Evolutionary conservation across 2,329 filamentous ascomycete genomes (phyloP), one percentile per base, ranked within the genome.

Genomic region (Colletotrichum neosansevieriae): DNA sequence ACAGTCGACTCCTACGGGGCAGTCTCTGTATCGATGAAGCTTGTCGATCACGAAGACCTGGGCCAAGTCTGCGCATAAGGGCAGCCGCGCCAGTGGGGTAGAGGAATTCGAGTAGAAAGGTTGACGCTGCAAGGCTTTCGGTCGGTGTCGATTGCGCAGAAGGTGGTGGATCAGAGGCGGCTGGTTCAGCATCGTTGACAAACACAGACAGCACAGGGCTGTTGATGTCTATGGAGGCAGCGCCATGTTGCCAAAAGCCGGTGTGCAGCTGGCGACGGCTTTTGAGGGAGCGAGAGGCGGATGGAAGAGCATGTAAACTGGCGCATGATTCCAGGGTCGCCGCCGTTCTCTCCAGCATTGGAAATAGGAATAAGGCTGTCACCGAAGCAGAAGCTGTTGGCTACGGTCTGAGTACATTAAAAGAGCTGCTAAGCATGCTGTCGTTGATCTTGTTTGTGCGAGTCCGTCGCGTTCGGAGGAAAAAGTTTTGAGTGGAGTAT

Each of bases 341-440:
- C 45, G 85, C 84, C 64, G 86, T 86, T 82, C 85, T 84, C 81
- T 88, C 86, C 74, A 88, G 84, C 85, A 88, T 87, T 77, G 79
- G 81, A 13, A 61, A 38, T 49, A 63, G 81, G n/a, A 66, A 38
- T 49, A 63, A 63, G 44, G 50, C 36, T 60, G 54, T 66, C 66
- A 56, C 62, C 60, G 38, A 54, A 32, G 42, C 53, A 15, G 45
- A 29, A 49, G 21, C 50, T 67, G 50, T 58, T 63, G 63, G 49
- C 51, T 67, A 69, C 45, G 57, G 45, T 17, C 62, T 29, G 36
- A 44, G 57, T 32, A 45, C 36, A 58, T 67, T 10, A 36, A 51
- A 21, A n/a, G 15, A 21, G 36, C 29, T 53, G 32, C 34, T 21
- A 17, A 17, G 47, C 63, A 69, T 67, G 63, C 67, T 69, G 32